Base-by-base conservation (phyloP, 345 rosid genomes). In the Eucalyptus sideroxylon region DNA sequence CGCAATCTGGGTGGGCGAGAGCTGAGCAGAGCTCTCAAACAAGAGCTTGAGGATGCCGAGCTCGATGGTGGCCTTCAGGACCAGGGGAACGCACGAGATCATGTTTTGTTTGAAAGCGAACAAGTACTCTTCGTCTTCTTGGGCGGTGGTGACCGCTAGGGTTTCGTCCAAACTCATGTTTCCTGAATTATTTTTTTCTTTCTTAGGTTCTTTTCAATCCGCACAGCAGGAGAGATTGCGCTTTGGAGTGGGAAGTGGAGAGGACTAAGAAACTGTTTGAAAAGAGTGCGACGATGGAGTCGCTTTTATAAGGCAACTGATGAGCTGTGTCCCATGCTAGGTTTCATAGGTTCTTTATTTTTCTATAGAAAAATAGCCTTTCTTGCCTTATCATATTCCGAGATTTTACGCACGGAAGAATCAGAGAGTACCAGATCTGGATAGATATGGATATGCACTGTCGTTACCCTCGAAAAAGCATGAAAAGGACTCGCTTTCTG, bases 11-110 rank as follows among this genome's bases (percentile, higher is more conserved):
- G 91, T 87, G 4, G 93, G 88, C 42, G 96, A 93, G 55, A 95
- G 92, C 49, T 87, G 89, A 24, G 91, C 53, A 2, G 80, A 17
- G 80, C 80, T 67, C 80, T 5, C 89, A 24, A 37, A 50, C 91
- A 89, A 95, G 90, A 90, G 90, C 91, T 92, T 91, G 2, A 94
- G 82, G 89, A 94, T 88, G 87, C 93, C 93, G 27, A 94, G 94
- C 89, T 95, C 94, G 2, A 95, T 14, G 21, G 92, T 65, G 6
- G 95, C 92, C 45, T 92, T 93, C 34, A 94, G 89, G 2, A 92
- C 92, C 96, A 93, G 89, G 1, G 94, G 94, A 55, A 92, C 89
- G 6, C 90, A 88, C 1, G 86, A 89, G 1, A 93, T 90, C n/a
- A 88, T 89, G 34, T 93, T 91, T 34, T 93, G 40, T 47, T 91